Conservation (phyloP, 345 rosid genomes). For the Cardamine occulta region DNA sequence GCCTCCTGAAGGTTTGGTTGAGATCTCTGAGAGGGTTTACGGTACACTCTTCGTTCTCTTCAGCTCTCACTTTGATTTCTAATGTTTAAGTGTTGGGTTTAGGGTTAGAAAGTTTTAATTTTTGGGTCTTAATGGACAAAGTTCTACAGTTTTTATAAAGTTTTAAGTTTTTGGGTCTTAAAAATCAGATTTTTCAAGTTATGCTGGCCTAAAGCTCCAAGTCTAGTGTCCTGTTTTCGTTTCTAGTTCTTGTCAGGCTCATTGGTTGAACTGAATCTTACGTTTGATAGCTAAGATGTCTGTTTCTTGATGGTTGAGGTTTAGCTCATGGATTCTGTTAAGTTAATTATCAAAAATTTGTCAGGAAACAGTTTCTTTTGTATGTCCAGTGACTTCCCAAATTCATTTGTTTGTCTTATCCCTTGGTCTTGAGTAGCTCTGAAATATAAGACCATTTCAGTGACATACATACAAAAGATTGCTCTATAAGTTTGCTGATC, state of each 20-base stretch:
- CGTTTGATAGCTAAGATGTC: slow-evolving; percentile 23
- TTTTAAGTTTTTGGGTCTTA: slow-evolving; percentile 5
- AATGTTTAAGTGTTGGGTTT: slow-evolving; percentile 32
- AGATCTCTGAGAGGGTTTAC: slow-evolving; percentile 81
- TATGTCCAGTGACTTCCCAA: too few relatives aligned
- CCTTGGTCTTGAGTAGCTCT: not conserved
- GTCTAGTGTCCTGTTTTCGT: not conserved
- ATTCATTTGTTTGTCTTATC: not conserved
- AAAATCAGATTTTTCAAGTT: not conserved
- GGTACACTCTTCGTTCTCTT: slow-evolving; percentile 50
- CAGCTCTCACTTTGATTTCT: not conserved
- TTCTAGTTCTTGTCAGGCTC: slow-evolving; percentile 7
- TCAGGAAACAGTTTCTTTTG: slow-evolving; percentile 1
- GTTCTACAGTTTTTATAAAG: not conserved
- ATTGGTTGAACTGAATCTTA: not conserved
- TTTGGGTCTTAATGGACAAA: not conserved
- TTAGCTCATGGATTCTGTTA: slow-evolving; percentile 13
- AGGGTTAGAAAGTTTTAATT: slow-evolving; percentile 6
- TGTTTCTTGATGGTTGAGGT: slow-evolving; percentile 7
- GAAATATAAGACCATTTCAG: not conserved
- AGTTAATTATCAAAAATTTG: not conserved
- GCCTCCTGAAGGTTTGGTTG: slow-evolving; percentile 79
- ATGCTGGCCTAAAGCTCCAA: not conserved
- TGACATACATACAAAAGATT: slow-evolving; percentile 14
- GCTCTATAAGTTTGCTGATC: slow-evolving; percentile 27